phyloP scores from a whole-genome alignment of 2,329 filamentous ascomycete species.

The Calonectria pteridis region DNA sequence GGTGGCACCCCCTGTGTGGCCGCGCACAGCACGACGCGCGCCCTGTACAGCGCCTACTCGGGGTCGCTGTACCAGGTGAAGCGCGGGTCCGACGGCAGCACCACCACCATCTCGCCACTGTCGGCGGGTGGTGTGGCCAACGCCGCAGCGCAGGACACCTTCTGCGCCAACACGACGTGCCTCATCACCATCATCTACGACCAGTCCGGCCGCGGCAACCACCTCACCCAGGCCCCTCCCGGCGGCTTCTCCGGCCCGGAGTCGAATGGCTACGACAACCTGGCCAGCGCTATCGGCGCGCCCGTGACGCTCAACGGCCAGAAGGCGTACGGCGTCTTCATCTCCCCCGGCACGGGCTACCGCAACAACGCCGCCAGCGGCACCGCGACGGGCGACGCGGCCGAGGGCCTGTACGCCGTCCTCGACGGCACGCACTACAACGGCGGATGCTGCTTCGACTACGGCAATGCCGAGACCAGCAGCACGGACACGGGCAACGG shows the following conservation, averaged over 20 bases:
- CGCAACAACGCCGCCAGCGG: conserved; percentile 67
- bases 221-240: conserved; percentile 71
- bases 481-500: conserved; percentile 68
- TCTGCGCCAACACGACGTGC: conserved; percentile 72
- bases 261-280: conserved; percentile 68
- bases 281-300: conserved; percentile 70
- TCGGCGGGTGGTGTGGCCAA: conserved; percentile 73
- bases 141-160: conserved; percentile 69
- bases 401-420: conserved; percentile 72
- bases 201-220: conserved; percentile 72
- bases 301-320: conserved; percentile 71
- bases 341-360: conserved; percentile 73
- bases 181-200: conserved; percentile 75
- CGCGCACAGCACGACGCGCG: conserved; percentile 74
- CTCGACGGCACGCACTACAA: conserved; percentile 73
- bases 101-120: conserved; percentile 52
- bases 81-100: conserved; percentile 61
- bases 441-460: conserved; percentile 68
- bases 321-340: conserved; percentile 74
- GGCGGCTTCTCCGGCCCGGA: conserved; percentile 70
- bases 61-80: conserved; percentile 71
- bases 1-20: conserved; percentile 73
- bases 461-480: conserved; percentile 68
- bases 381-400: conserved; percentile 64
- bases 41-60: conserved; percentile 66